Evolutionary conservation across 306 rosid species (phyloP).

Genomic region (Hippophae gyantsensis): DNA sequence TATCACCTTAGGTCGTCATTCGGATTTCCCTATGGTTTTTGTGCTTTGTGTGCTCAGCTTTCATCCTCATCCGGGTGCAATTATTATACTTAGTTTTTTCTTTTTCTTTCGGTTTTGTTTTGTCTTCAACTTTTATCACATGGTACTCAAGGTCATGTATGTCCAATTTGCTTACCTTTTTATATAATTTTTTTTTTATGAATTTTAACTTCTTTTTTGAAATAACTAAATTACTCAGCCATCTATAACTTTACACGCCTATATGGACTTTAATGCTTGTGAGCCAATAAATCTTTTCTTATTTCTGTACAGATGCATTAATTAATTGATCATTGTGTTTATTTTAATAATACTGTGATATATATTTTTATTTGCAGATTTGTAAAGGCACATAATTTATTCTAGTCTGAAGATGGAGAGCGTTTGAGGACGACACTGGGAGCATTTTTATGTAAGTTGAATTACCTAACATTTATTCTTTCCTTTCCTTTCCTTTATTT

Average conservation of each 20-base stretch:
- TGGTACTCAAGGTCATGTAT: too few relatives aligned
- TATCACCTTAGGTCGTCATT: background rate
- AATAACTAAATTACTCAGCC: too few relatives aligned
- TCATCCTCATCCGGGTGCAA: background rate
- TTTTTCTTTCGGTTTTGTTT: too few relatives aligned
- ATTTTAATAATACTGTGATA: too few relatives aligned
- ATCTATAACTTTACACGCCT: too few relatives aligned
- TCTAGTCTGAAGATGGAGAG: constrained; percentile 2
- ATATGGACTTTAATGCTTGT: too few relatives aligned
- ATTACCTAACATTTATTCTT: too few relatives aligned
- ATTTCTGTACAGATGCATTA: background rate
- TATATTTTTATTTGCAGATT: constrained; percentile 30
- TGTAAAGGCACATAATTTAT: background rate
- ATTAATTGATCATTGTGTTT: constrained; percentile 5
- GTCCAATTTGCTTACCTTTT: background rate
- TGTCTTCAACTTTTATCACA: background rate
- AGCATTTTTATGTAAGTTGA: too few relatives aligned
- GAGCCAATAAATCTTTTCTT: background rate
- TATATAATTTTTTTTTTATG: background rate
- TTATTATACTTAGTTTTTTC: too few relatives aligned
- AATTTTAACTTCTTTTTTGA: too few relatives aligned
- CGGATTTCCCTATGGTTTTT: background rate
- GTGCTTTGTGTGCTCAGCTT: background rate
- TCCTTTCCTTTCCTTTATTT: too few relatives aligned
- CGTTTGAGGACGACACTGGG: background rate